Evolutionary conservation across 208 protist species (phyloP), one percentile per base, ranked within the genome.

Genomic region (Strigomonas galati): DNA sequence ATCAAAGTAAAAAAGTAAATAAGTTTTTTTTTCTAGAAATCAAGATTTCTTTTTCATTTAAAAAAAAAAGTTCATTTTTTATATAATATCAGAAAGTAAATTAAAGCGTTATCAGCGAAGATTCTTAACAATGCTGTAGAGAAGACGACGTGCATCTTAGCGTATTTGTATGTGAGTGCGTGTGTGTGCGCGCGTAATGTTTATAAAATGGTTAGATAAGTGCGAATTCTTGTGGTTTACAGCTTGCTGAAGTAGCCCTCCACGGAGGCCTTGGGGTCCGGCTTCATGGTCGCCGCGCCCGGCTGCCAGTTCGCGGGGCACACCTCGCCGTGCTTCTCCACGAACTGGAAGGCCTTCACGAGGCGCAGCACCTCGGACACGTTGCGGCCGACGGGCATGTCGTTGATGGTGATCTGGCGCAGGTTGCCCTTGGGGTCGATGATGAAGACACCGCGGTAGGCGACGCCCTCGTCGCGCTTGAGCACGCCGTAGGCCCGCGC

Each of bases 201-300:
- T n/a, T n/a, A n/a, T n/a, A 98, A 58, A 93, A 86, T 21, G 72
- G 65, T 99, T 95, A 46, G 76, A 91, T 91, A 98, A 99, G 69
- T 96, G 92, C 71, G 96, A 93, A 67, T 99, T 97, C 87, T 99
- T 97, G 15, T 96, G 98, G 37, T 40, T 40, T 40, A 40, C 7
- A 31, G 32, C 68, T 82, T 75, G 75, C 74, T 85, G 75, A 98
- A 98, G 84, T 93, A 98, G 28, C 70, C 81, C 28, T 95, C 85
- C 49, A 95, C 66, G 12, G 90, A 89, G 35, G 62, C 86, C 73
- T 96, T 93, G 49, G 95, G 88, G 74, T 98, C 85, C 28, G 94
- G 75, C 76, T 95, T 98, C 81, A 99, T 98, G 14, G 93, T 96
- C 32, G 81, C 71, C 28, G 23, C 55, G 35, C 95, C 96, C 6